These are phyloP conservation scores for Citeromyces nyonsensis DNA, from an alignment of 805 yeast species.

Conservation along the genomic window DNA sequence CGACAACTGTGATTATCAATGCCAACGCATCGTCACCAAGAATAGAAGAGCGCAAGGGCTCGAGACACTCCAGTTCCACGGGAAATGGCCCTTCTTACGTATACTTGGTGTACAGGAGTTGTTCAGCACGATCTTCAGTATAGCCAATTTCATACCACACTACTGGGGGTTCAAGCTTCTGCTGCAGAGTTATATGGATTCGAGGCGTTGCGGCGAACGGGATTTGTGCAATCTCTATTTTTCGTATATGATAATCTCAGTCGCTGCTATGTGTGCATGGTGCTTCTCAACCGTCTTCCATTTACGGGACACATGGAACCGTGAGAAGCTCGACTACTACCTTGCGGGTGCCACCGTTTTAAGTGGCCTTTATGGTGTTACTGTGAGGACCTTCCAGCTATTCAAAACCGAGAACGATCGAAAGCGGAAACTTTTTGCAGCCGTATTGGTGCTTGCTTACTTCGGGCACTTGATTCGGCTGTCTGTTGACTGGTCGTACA, in stretches of 20 bases:
- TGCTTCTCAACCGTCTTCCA: conserved; percentile 75
- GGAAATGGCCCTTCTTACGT: conserved; percentile 91
- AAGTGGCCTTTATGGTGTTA: conserved; percentile 59
- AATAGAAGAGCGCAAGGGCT: conserved; percentile 28
- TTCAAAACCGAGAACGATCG: conserved; percentile 19
- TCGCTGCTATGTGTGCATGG: conserved; percentile 81
- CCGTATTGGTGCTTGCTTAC: conserved; percentile 33
- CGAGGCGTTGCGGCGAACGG: conserved; percentile 6
- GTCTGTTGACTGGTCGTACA: conserved; percentile 68
- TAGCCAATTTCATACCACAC: conserved; percentile 56
- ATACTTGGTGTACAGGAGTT: conserved; percentile 75
- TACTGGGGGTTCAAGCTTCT: conserved; percentile 24
- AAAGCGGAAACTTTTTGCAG: conserved; percentile 19
- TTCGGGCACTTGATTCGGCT: conserved; percentile 51
- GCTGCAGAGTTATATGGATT: conserved; percentile 7
- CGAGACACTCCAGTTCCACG: conserved; percentile 76
- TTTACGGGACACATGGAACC: conserved; percentile 59
- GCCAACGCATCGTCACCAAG: conserved; percentile 65
- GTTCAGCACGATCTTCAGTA: conserved; percentile 66
- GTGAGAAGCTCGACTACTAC: conserved; percentile 83
- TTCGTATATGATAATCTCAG: conserved; percentile 31
- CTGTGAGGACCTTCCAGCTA: conserved; percentile 42
- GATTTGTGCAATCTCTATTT: conserved; percentile 13
- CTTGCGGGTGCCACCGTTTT: conserved; percentile 86
- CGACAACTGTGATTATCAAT: conserved; percentile 82